Base-by-base conservation (phyloP, 2,329 filamentous ascomycete species). In the Hypomyces rosellus region DNA sequence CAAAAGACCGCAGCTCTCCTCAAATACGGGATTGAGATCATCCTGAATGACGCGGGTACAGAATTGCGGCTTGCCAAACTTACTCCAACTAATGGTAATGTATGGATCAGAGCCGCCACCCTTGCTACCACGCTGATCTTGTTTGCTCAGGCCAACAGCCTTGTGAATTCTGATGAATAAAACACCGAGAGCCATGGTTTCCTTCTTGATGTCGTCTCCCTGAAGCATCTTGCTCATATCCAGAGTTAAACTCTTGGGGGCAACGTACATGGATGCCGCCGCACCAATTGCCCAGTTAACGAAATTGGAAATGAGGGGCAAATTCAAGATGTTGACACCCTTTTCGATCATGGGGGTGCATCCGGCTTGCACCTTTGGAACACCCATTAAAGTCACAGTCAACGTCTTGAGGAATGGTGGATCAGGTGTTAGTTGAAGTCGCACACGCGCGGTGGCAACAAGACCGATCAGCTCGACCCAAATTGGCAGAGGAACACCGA, bases 11-110 rank as follows among this genome's bases (percentile, higher is more conserved):
- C 88, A 84, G 2, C 82, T 88, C 69, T 97, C 93, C 61, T 93
- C 88, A 74, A 95, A 97, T 4, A 96, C 77, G 0, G 93, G 93
- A 62, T 97, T 95, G 49, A 96, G 77, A 58, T 96, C 87, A 62
- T 97, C 92, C 47, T 92, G 89, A 56, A 97, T 96, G 46, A 97
- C 91, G 44, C 93, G 84, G 1, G 93, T 97, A 68, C 91, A 96
- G 69, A 96, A 97, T 81, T 96, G 95, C 2, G 92, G 92, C 71
- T 99, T 99, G 50, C 88, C 88, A 60, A 96, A 97, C 67, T 97
- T 96, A 61, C 89, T 95, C 74, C 95, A 97, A 38, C 88, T 86
- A 34, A 97, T 78, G 33, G 92, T 96, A 64, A 97, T 95, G 67
- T 97, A 97, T 0, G 92, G 90, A 59, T 99, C 93, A 46, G 88